Evolutionary conservation across 2,329 filamentous ascomycete genomes (phyloP), one percentile per base, ranked within the genome.

Genomic region (Aspergillus bombycis): DNA sequence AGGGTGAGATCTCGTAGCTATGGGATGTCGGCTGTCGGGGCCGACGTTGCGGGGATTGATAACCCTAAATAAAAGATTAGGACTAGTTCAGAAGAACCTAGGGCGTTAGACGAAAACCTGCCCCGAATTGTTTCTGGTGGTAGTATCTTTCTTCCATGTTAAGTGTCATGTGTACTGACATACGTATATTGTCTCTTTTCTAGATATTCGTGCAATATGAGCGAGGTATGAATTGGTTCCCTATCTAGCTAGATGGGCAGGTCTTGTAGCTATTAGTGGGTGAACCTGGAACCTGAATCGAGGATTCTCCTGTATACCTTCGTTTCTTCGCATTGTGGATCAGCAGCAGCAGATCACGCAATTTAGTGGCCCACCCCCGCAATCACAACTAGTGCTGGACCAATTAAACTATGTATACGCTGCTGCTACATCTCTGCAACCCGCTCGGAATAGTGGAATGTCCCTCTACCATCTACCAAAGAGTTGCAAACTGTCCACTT

Each of bases 351-450:
- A 50, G 46, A 50, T 50, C 26, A 50, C 46, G 46, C 46, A 50
- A 50, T 50, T 50, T 50, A 50, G 46, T 16, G 46, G 46, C 14
- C 46, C 46, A 50, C 46, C 46, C 26, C 46, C 46, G 46, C 46
- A 50, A 50, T 50, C 46, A 21, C 43, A 19, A 50, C 26, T 50
- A 30, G 23, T 50, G 26, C 46, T 50, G 26, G 8, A 9, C 46
- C 16, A 50, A 19, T 28, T n/a, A 19, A 8, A 30, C 26, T 50
- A 26, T 48, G 3, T 14, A 48, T 14, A 48, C 23, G 12, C 10
- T 14, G 45, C 45, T 28, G 12, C 11, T 26, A 48, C 7, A 48
- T 48, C 2, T 8, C n/a, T 48, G 45, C 10, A 16, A 7, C 8
- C 21, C 1, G 12, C 14, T 12, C 45, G 28, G 7, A 48, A 48